A percentile compares a stretch with the other conserved stretches of the same genome.
phyloP scores from a whole-genome alignment of 2,329 filamentous ascomycete species.

The Trichoderma lentiforme region DNA sequence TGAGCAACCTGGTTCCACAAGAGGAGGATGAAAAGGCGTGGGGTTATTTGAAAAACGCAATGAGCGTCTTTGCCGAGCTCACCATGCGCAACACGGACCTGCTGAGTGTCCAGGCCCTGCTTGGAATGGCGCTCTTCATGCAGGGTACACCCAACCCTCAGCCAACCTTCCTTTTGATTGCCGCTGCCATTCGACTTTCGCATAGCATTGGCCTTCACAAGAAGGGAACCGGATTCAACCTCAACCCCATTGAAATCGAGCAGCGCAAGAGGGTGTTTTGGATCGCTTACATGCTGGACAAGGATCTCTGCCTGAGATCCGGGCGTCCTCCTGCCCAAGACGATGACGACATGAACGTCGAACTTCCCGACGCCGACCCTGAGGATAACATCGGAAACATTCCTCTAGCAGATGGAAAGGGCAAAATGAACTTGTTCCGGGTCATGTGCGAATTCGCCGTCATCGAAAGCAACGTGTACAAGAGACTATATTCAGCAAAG shows the following conservation, averaged over 20 bases:
- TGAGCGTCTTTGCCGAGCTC: conserved; percentile 87
- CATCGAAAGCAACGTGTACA: conserved; percentile 94
- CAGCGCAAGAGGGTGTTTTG: conserved; percentile 69
- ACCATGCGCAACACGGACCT: conserved; percentile 96
- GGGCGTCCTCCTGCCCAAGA: conserved; percentile 60
- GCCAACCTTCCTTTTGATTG: conserved; percentile 85
- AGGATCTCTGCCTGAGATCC: conserved; percentile 58
- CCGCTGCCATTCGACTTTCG: conserved; percentile 82
- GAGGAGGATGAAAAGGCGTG: conserved; percentile 94
- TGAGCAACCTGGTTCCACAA: conserved; percentile 87
- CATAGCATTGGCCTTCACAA: conserved; percentile 97
- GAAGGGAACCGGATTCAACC: conserved; percentile 83
- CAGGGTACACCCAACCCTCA: conserved; percentile 97
- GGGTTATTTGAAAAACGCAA: conserved; percentile 93
- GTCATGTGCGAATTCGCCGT: conserved; percentile 87
- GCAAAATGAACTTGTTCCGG: conserved; percentile 92
- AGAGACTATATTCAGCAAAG: conserved; percentile 85
- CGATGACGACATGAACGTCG: conserved; percentile 84
- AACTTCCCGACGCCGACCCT: conserved; percentile 86
- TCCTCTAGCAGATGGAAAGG: conserved; percentile 79
- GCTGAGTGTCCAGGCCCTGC: conserved; percentile 85
- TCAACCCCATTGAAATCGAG: conserved; percentile 91
- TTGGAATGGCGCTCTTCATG: conserved; percentile 92
- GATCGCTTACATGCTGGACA: conserved; percentile 64
- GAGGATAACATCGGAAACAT: conserved; percentile 93